Evolutionary conservation across 169 alveolate species (phyloP).

Genomic region (Plasmodium yoelii): DNA sequence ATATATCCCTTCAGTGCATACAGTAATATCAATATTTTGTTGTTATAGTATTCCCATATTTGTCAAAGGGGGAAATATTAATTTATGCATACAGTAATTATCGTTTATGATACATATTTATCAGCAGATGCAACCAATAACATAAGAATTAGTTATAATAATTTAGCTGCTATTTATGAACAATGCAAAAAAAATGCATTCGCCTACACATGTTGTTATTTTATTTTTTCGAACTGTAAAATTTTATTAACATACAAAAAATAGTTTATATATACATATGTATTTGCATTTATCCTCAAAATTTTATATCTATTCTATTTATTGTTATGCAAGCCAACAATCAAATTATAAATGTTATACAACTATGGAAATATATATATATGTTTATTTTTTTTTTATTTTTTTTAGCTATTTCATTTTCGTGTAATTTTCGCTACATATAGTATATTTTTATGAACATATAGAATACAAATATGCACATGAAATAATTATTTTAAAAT

Average conservation of each 20-base stretch:
- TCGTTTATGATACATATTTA: constrained; percentile 1
- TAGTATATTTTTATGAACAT: constrained; percentile 13
- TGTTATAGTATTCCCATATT: constrained; percentile 6
- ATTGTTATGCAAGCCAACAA: not conserved
- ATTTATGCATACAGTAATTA: constrained; percentile 20
- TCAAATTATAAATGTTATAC: not conserved
- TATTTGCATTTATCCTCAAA: not conserved
- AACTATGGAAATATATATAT: not conserved
- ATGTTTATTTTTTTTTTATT: not conserved
- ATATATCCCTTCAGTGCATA: not conserved
- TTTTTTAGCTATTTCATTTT: constrained; percentile 5
- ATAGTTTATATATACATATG: not conserved
- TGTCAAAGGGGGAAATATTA: not conserved
- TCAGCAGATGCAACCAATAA: constrained; percentile 21
- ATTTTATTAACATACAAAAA: not conserved
- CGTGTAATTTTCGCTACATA: constrained; percentile 7
- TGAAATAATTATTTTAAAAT: constrained; percentile 16
- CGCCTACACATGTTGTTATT: constrained; percentile 1
- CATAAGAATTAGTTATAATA: not conserved
- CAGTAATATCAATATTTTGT: not conserved
- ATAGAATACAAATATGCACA: constrained; percentile 26
- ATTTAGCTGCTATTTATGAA: not conserved
- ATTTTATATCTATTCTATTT: not conserved
- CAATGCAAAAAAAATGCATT: not conserved
- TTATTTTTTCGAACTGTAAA: not conserved